Conservation (phyloP, 345 rosid species). For the Aquilaria sinensis region DNA sequence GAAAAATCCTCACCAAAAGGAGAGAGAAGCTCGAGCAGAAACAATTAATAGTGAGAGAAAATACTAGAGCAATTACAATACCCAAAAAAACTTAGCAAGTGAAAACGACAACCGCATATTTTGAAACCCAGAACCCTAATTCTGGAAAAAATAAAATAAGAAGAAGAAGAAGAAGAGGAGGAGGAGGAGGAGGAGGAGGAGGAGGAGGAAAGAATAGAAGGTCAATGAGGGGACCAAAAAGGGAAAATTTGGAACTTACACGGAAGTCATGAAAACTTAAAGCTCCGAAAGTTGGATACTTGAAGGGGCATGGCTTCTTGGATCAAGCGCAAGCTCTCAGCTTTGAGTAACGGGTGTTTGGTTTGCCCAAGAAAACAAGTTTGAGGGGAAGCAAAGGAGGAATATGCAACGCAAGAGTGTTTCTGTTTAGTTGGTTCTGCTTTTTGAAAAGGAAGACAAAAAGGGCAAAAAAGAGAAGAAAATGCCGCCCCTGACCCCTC, state of each 20-base stretch:
- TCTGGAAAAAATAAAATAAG: background rate
- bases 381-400: background rate
- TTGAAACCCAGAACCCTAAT: background rate
- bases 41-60: background rate
- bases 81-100: background rate
- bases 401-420: constrained; percentile 4
- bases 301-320: background rate
- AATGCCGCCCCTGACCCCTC: background rate
- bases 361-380: background rate
- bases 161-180: no score
- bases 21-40: background rate
- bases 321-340: constrained; percentile 2
- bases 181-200: no score
- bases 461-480: background rate
- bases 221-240: background rate
- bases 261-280: background rate
- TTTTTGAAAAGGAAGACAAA: constrained; percentile 8
- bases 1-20: background rate
- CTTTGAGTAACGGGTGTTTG: background rate
- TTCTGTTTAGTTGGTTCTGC: background rate
- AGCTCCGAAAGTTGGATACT: background rate
- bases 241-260: constrained; percentile 10
- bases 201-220: background rate
- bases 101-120: background rate
- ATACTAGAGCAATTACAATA: no score